Conservation (phyloP, 2,329 filamentous ascomycete genomes). For the Alternaria sp. region DNA sequence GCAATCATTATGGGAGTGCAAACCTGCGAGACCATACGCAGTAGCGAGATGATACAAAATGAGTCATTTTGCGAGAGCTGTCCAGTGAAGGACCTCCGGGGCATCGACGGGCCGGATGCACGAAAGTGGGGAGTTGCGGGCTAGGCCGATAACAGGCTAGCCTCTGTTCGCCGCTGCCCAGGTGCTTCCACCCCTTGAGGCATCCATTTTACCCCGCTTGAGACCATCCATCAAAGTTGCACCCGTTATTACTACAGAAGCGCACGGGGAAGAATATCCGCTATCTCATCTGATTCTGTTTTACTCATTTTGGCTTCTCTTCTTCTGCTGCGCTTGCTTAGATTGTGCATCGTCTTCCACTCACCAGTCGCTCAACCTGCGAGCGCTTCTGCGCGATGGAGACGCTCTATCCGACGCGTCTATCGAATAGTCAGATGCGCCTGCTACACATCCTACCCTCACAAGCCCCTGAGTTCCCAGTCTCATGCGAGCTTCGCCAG, state of each 20-base stretch:
- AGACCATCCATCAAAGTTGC: neutral
- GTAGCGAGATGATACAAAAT: slow-evolving; percentile 22
- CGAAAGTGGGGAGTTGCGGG: neutral
- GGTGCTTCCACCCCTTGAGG: neutral
- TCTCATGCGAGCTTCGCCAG: neutral
- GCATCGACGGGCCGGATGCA: neutral
- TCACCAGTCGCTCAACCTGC: neutral
- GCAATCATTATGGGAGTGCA: neutral
- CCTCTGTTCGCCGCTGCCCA: neutral
- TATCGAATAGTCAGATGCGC: neutral
- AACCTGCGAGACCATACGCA: too few species aligned
- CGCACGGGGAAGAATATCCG: neutral
- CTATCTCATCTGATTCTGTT: neutral
- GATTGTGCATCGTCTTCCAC: neutral
- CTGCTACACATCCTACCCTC: neutral
- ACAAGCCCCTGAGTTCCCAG: neutral
- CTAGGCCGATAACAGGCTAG: neutral
- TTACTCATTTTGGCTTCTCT: neutral
- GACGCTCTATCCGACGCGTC: neutral
- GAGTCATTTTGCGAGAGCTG: slow-evolving; percentile 31
- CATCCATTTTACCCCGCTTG: neutral
- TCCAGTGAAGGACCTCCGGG: neutral
- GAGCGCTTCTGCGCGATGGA: neutral
- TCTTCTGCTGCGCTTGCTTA: neutral
- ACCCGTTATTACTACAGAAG: neutral